Conservation (phyloP, 768 basidiomycete genomes). For the Amanita fuliginea region DNA sequence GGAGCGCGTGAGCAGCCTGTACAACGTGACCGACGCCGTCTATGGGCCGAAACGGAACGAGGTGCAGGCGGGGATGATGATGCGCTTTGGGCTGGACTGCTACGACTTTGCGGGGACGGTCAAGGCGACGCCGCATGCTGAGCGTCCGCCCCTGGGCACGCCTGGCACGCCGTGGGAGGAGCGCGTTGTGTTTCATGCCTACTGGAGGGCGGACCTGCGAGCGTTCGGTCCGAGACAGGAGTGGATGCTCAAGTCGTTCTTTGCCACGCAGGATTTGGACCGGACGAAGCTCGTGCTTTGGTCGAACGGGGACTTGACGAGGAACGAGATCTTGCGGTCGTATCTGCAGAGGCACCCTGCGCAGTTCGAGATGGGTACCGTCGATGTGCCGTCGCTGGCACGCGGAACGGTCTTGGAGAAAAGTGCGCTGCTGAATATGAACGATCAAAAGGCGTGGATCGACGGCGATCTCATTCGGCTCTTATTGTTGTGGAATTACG, state of each 20-base stretch:
- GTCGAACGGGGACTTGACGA: slow-evolving; percentile 75
- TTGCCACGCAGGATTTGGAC: slow-evolving; percentile 75
- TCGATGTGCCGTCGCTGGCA: slow-evolving; percentile 59
- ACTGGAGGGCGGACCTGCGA: slow-evolving; percentile 87
- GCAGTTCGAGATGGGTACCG: slow-evolving; percentile 58
- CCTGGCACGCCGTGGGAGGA: slow-evolving; percentile 21
- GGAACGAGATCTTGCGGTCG: slow-evolving; percentile 42
- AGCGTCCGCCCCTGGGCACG: slow-evolving; percentile 11
- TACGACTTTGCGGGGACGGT: slow-evolving; percentile 89
- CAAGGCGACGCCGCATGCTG: slow-evolving; percentile 18
- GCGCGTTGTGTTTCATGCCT: slow-evolving; percentile 74
- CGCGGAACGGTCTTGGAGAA: slow-evolving; percentile 69
- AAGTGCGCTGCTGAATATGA: slow-evolving; percentile 40
- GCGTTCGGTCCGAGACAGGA: slow-evolving; percentile 77
- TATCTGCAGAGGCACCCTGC: slow-evolving; percentile 58
- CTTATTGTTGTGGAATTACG: slow-evolving; percentile 79
- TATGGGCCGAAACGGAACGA: slow-evolving; percentile 56
- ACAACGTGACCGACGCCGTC: slow-evolving; percentile 57
- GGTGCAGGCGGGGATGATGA: slow-evolving; percentile 69
- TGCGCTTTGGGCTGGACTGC: slow-evolving; percentile 80
- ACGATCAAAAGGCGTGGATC: slow-evolving; percentile 83
- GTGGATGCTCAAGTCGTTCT: slow-evolving; percentile 87
- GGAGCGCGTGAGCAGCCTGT: slow-evolving; percentile 44
- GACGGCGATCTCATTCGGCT: slow-evolving; percentile 91
- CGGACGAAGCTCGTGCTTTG: slow-evolving; percentile 69